A percentile compares a stretch with the other conserved stretches of the same genome.
phyloP scores from a whole-genome alignment of 2,329 filamentous ascomycete genomes.

The Esteya vermicola region DNA sequence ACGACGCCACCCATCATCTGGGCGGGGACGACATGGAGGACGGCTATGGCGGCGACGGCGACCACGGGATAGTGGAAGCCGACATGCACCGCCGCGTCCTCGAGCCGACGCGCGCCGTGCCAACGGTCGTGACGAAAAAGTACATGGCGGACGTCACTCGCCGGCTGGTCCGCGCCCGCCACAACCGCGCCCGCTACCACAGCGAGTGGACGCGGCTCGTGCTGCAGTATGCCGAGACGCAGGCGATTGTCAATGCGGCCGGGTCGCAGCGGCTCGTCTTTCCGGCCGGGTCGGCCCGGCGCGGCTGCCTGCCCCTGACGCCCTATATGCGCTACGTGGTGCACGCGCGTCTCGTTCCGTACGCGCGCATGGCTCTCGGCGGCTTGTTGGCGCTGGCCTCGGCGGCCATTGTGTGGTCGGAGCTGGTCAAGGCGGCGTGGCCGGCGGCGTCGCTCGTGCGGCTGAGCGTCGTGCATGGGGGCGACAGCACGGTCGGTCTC shows the following conservation, averaged over 20 bases:
- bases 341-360: slow-evolving; percentile 61
- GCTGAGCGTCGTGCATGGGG: slow-evolving; percentile 55
- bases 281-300: slow-evolving; percentile 43
- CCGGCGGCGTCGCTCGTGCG: slow-evolving; percentile 59
- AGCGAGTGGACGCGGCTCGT: slow-evolving; percentile 78
- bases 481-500: slow-evolving; percentile 66
- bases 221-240: slow-evolving; percentile 56
- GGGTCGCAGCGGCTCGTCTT: slow-evolving; percentile 72
- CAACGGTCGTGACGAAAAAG: slow-evolving; percentile 78
- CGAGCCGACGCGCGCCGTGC: slow-evolving; percentile 41
- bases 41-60: slow-evolving; percentile 24
- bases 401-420: slow-evolving; percentile 78
- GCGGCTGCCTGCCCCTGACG: slow-evolving; percentile 53
- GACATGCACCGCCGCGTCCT: too few relatives aligned
- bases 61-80: too few relatives aligned
- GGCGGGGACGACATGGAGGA: too few relatives aligned
- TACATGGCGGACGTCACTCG: slow-evolving; percentile 85
- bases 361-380: slow-evolving; percentile 49
- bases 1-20: slow-evolving; percentile 60
- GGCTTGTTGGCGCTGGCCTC: slow-evolving; percentile 60
- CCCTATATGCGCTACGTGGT: slow-evolving; percentile 72
- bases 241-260: slow-evolving; percentile 71
- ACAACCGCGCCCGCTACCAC: slow-evolving; percentile 69
- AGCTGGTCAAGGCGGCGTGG: slow-evolving; percentile 72
- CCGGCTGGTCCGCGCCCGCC: slow-evolving; percentile 65